Evolutionary conservation across 164 flowering plant species (phyloP), one percentile per base, ranked within the genome.

Genomic region (Amborella trichopoda): DNA sequence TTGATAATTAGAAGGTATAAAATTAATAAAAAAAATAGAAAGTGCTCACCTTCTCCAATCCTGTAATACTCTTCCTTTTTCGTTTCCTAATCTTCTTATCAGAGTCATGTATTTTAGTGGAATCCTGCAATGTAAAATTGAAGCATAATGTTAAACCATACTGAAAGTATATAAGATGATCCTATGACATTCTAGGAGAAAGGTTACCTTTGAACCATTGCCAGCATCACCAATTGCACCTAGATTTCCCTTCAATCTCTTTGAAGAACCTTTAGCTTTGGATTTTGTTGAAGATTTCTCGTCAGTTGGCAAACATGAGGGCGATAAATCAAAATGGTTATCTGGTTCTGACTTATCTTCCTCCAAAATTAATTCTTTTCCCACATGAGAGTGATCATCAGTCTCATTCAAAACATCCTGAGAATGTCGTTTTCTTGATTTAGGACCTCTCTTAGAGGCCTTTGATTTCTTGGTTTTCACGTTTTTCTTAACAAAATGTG

Each of bases 41-140:
- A 52, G 18, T 12, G 33, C 44, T 50, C 21, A 82, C 94, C 94
- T 83, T 83, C 36, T 76, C 76, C 66, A 86, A 68, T 42, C 88
- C 94, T 4, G 77, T 54, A 46, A 77, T 49, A 56, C 81, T 76
- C 71, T 60, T 74, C 46, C 80, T 55, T 68, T 80, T 90, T 28
- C 66, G 61, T 58, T 81, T 86, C 73, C 68, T 81, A 37, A 18
- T 21, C 25, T 39, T 45, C 38, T 52, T 52, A 53, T 57, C 63
- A 24, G 56, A 26, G 44, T 65, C 65, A 32, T 20, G 13, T 1
- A 45, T 34, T 58, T 46, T 51, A 38, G 54, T 32, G 20, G 63
- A 40, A 46, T 59, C 63, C 89, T 72, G 71, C 50, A 64, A 5
- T n/a, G n/a, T n/a, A n/a, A n/a, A n/a, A n/a, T n/a, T n/a, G n/a